Conservation (phyloP, 148 eudicot species). For the Pharnaceum exiguum region DNA sequence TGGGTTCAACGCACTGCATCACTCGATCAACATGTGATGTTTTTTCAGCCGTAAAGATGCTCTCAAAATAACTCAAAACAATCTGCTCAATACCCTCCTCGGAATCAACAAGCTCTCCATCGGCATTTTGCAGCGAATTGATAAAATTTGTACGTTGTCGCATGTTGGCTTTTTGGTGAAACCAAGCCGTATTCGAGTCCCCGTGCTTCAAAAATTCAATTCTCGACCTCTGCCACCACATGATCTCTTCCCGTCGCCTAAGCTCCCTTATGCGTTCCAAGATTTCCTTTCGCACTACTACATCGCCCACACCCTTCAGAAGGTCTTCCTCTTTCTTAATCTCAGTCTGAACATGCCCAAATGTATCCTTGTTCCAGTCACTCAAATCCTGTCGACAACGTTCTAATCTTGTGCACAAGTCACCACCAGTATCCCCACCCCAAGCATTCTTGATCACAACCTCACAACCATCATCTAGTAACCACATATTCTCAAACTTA, state of each 20-base stretch:
- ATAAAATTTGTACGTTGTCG: background rate
- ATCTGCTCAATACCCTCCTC: background rate
- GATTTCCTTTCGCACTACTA: background rate
- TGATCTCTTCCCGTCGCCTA: background rate
- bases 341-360: too few species aligned
- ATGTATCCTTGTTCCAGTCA: background rate
- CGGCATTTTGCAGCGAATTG: background rate
- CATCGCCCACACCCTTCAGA: background rate
- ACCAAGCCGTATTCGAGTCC: background rate
- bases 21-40: background rate
- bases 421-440: too few species aligned
- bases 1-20: background rate
- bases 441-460: background rate
- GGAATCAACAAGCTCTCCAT: background rate
- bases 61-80: background rate
- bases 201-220: background rate
- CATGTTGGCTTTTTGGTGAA: background rate
- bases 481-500: background rate
- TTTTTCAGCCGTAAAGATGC: background rate
- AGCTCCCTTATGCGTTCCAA: background rate
- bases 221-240: background rate
- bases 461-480: background rate
- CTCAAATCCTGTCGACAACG: rapidly evolving
- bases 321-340: background rate
- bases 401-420: too few species aligned